Percentiles rank a stretch among this genome's conserved stretches.
Evolutionary conservation across 495 filamentous ascomycete genomes (phyloP).

Genomic region (Hypomontagnella submonticulosa): DNA sequence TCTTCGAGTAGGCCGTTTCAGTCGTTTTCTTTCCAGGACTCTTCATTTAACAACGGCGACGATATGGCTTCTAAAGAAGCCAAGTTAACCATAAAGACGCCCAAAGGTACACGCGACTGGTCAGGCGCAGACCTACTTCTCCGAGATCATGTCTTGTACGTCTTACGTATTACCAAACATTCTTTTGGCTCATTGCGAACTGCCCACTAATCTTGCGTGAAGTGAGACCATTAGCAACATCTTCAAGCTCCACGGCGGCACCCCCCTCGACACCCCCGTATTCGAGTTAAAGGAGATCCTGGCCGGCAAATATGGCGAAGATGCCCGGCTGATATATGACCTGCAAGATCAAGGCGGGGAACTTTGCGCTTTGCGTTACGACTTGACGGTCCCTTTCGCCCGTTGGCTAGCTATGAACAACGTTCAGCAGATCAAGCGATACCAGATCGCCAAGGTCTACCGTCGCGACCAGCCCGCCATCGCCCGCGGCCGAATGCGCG

Average conservation of each 20-base stretch:
- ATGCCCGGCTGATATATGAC: constrained; percentile 87
- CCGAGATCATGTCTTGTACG: constrained; percentile 40
- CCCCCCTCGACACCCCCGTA: constrained; percentile 58
- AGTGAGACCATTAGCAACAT: constrained; percentile 47
- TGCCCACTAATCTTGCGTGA: constrained; percentile 11
- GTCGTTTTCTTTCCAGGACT: constrained; percentile 10
- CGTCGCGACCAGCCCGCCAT: constrained; percentile 70
- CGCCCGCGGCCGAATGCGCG: constrained; percentile 81
- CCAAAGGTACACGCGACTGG: constrained; percentile 41
- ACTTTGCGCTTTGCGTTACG: constrained; percentile 84
- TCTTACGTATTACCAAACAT: background rate
- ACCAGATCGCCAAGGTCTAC: constrained; percentile 89
- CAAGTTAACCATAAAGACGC: constrained; percentile 35
- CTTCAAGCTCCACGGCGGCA: constrained; percentile 56
- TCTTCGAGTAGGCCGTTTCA: constrained; percentile 1
- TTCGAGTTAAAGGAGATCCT: constrained; percentile 72
- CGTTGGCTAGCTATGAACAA: constrained; percentile 91
- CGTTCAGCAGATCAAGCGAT: constrained; percentile 82
- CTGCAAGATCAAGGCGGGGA: constrained; percentile 91
- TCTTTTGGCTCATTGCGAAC: background rate
- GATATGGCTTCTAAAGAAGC: constrained; percentile 38
- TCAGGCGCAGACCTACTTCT: constrained; percentile 33
- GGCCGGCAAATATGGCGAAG: constrained; percentile 87
- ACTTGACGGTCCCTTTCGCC: constrained; percentile 90
- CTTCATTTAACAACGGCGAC: constrained; percentile 7